These are phyloP conservation scores for Diaporthe vaccinii DNA, from an alignment of 2,329 filamentous ascomycete genomes.

Conservation along the genomic window DNA sequence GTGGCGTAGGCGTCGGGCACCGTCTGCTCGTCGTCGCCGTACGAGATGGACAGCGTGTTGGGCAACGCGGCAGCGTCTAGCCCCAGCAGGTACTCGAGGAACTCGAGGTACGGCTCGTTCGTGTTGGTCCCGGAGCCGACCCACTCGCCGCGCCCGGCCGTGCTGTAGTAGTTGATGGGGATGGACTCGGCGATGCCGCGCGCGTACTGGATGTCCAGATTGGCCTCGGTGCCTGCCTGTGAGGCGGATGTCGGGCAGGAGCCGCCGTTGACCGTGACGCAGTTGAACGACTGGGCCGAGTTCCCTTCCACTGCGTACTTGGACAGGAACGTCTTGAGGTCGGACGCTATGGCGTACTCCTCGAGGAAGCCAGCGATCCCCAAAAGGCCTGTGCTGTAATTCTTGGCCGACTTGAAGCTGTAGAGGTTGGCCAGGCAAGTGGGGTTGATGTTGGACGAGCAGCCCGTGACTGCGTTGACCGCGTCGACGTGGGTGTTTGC, in stretches of 20 bases:
- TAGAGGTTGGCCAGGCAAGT: constrained; percentile 60
- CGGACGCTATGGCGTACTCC: constrained; percentile 53
- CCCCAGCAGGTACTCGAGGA: constrained; percentile 70
- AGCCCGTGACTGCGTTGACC: constrained; percentile 41
- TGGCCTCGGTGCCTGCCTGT: constrained; percentile 65
- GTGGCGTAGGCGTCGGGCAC: constrained; percentile 70
- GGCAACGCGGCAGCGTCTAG: constrained; percentile 69
- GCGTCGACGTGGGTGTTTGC: background rate
- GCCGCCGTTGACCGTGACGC: constrained; percentile 56
- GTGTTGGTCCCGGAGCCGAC: constrained; percentile 55
- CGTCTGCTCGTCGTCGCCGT: constrained; percentile 72
- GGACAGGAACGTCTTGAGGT: constrained; percentile 44
- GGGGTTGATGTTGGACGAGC: constrained; percentile 54
- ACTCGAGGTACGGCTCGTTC: constrained; percentile 77
- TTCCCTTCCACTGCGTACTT: constrained; percentile 31
- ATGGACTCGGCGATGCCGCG: constrained; percentile 46
- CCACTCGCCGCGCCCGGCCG: constrained; percentile 40
- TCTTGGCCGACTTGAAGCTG: constrained; percentile 59
- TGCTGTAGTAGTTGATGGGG: constrained; percentile 49
- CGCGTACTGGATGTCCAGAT: constrained; percentile 64
- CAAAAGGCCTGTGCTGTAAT: constrained; percentile 37
- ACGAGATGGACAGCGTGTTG: constrained; percentile 76
- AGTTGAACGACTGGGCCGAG: constrained; percentile 59
- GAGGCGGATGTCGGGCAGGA: constrained; percentile 51
- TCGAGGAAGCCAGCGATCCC: constrained; percentile 40